phyloP scores from a whole-genome alignment of 176 grass and related monocot species.

The Coix lacrymajobi region DNA sequence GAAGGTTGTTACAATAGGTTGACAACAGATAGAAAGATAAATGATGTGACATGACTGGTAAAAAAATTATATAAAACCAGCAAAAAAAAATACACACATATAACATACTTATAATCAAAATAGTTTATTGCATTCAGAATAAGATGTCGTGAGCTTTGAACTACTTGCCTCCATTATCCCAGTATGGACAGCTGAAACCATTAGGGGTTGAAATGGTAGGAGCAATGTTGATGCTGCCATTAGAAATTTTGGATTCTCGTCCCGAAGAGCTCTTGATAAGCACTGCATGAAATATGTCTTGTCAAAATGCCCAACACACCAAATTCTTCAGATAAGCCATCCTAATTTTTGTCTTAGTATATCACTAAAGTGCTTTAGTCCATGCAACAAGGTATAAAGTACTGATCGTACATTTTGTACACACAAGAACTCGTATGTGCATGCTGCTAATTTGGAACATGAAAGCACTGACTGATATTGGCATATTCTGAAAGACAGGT shows the following conservation, averaged over 20 bases:
- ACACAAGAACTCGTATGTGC: not conserved
- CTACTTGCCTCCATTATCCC: slow-evolving; percentile 93
- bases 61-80: not conserved
- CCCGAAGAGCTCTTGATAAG: slow-evolving; percentile 65
- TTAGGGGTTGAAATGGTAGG: slow-evolving; percentile 85
- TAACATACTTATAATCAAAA: not conserved
- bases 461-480: not conserved
- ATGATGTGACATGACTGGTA: not conserved
- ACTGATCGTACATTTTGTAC: not conserved
- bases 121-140: not conserved
- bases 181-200: slow-evolving; percentile 90
- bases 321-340: slow-evolving; percentile 4
- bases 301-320: slow-evolving; percentile 11
- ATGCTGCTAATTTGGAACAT: not conserved
- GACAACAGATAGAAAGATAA: not conserved
- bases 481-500: not conserved
- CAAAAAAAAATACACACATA: not conserved
- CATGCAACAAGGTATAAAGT: not conserved
- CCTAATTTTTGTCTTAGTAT: not conserved
- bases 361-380: not conserved
- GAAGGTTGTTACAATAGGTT: not conserved
- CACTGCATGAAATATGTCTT: slow-evolving; percentile 47
- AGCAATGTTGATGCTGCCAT: slow-evolving; percentile 87
- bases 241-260: slow-evolving; percentile 86
- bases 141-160: not conserved